Base-by-base conservation (phyloP, 1,284 basidiomycete species). In the Takashimella tepidaria region DNA sequence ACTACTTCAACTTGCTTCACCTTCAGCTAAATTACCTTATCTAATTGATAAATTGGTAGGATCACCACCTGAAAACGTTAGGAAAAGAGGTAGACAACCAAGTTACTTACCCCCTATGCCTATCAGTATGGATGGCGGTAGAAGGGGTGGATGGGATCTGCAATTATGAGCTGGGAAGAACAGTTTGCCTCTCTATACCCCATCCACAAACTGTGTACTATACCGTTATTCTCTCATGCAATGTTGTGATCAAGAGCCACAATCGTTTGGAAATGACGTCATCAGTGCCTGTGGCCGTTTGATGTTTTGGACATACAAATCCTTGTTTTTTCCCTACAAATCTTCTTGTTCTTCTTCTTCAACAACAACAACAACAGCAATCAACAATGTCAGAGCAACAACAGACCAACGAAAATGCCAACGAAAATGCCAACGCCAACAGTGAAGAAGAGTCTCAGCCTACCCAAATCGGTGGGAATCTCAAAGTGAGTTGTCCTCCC, bases 1-100 rank as follows among this genome's bases (percentile, higher is more conserved):
- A 0, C 79, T 84, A 56, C 83, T 85, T 1, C 58, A 60, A 40
- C 56, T 53, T 19, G 62, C 58, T 1, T 66, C 62, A 5, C 66
- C 63, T 2, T 58, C 55, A 47, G 61, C 58, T 12, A 67, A 67
- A 55, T 57, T 74, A 25, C 72, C 72, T 11, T 68, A 71, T 52
- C 51, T 74, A 56, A 72, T 74, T 48, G 64, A 66, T 47, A 72
- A 72, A 57, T 54, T 74, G 54, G 66, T 74, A 6, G 72, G 72
- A 10, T 55, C 67, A 3, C 72, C 72, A 22, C 72, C 72, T 3
- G 68, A 69, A 37, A 57, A 62, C 41, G 50, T 72, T 16, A 58
- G 65, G 40, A 50, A 49, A 40, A 24, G 43, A 11, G 46, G 45
- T 5, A 19, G 31, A 37, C 31, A 37, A 37, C 31, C 31, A 16